These are phyloP conservation scores for Barbatosphaeria neglecta DNA, from an alignment of 495 filamentous ascomycete species.

Conservation along the genomic window DNA sequence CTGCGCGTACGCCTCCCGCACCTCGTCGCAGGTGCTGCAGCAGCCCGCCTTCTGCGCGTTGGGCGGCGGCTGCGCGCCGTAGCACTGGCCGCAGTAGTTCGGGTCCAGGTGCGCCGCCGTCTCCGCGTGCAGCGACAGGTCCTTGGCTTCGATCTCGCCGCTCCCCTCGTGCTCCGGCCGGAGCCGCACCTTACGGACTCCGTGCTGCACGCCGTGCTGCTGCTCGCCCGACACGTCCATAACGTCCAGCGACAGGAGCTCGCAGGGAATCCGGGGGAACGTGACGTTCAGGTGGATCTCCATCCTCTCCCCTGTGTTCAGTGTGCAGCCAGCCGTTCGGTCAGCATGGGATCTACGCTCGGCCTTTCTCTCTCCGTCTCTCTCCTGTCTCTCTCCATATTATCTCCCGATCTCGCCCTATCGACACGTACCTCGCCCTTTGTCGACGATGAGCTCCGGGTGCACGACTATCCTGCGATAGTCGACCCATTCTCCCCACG, in stretches of 20 bases:
- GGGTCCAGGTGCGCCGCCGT: constrained; percentile 76
- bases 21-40: constrained; percentile 95
- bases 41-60: constrained; percentile 66
- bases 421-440: constrained; percentile 64
- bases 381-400: no score
- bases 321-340: neutral
- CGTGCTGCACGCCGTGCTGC: constrained; percentile 85
- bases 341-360: neutral
- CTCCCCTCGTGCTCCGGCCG: constrained; percentile 61
- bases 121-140: constrained; percentile 58
- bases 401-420: no score
- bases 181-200: constrained; percentile 79
- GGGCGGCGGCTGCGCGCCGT: constrained; percentile 63
- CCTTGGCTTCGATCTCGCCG: constrained; percentile 60
- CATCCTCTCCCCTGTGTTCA: constrained; percentile 72
- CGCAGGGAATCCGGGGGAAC: constrained; percentile 88
- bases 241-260: constrained; percentile 90
- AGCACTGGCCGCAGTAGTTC: constrained; percentile 87
- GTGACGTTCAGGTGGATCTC: constrained; percentile 97
- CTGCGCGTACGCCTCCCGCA: constrained; percentile 82
- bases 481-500: constrained; percentile 92
- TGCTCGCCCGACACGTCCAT: constrained; percentile 98
- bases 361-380: neutral
- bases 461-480: constrained; percentile 78
- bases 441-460: constrained; percentile 92